Percentiles rank a stretch among this genome's conserved stretches.
These are phyloP conservation scores for Pythium dissotocum DNA, from an alignment of 352 stramenopile genomes.

Conservation along the genomic window DNA sequence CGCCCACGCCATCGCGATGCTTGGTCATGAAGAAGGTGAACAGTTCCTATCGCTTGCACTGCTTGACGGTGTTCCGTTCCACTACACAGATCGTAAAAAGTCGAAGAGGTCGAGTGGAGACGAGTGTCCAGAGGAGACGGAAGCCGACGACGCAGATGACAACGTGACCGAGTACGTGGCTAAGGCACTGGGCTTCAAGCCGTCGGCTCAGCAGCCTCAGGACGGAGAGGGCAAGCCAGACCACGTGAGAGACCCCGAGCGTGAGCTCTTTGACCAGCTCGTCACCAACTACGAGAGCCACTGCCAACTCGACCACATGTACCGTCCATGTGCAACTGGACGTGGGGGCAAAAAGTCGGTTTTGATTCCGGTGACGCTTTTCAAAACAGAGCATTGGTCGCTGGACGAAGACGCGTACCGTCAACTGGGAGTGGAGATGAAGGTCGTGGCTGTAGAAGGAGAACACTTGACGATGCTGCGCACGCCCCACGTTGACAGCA, in stretches of 20 bases:
- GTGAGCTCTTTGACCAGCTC: conserved; percentile 34
- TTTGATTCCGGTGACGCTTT: conserved; percentile 31
- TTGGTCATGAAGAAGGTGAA: conserved; percentile 32
- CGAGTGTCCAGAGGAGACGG: conserved; percentile 3
- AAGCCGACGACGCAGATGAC: conserved; percentile 8
- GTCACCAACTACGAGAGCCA: conserved; percentile 39
- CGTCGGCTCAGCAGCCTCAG: conserved; percentile 12
- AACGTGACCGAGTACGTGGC: conserved; percentile 23
- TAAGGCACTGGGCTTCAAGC: conserved; percentile 16
- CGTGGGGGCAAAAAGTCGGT: background rate
- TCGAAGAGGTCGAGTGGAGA: background rate
- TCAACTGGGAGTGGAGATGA: conserved; percentile 6
- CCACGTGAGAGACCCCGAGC: conserved; percentile 16
- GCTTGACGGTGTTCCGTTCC: conserved; percentile 43
- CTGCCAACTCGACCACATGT: conserved; percentile 39
- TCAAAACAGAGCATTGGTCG: conserved; percentile 44
- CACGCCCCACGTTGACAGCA: conserved; percentile 26
- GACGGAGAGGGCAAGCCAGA: conserved; percentile 22
- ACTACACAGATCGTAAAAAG: conserved; percentile 12
- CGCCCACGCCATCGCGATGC: conserved; percentile 39
- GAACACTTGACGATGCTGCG: conserved; percentile 41
- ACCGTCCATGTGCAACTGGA: conserved; percentile 33
- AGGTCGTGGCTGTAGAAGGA: conserved; percentile 26
- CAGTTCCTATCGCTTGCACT: conserved; percentile 38
- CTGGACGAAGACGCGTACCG: conserved; percentile 23